A percentile compares a stretch with the other conserved stretches of the same genome.
Conservation (phyloP, 2,329 filamentous ascomycete genomes). For the Apiospora aurea region DNA sequence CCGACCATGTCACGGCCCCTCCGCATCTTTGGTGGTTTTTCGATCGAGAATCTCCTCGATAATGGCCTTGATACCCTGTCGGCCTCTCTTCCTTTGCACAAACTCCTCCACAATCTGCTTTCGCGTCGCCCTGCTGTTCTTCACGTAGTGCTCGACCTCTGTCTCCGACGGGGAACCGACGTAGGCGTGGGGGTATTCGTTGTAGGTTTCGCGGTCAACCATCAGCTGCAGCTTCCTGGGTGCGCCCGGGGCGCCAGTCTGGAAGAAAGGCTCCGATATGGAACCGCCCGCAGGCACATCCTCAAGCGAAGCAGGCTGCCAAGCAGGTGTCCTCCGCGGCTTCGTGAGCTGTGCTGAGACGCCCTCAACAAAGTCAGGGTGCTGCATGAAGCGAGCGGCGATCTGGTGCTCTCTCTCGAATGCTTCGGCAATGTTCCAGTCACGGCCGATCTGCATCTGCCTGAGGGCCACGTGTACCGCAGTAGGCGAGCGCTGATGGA, state of each 20-base stretch:
- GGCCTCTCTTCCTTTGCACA: conserved; percentile 62
- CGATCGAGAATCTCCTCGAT: conserved; percentile 72
- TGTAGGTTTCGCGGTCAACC: conserved; percentile 65
- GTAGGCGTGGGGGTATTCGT: conserved; percentile 73
- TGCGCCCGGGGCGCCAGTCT: conserved; percentile 48
- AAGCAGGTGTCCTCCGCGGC: conserved; percentile 64
- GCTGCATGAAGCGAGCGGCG: conserved; percentile 85
- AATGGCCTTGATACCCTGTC: conserved; percentile 74
- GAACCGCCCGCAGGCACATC: conserved; percentile 63
- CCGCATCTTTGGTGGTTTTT: conserved; percentile 59
- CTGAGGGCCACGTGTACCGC: conserved; percentile 83
- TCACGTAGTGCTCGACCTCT: conserved; percentile 59
- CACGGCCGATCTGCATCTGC: conserved; percentile 78
- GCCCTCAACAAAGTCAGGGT: conserved; percentile 90
- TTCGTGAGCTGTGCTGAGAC: conserved; percentile 79
- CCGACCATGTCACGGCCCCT: conserved; percentile 44
- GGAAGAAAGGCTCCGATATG: conserved; percentile 74
- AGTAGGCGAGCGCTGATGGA: conserved; percentile 83
- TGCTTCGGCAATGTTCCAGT: conserved; percentile 83
- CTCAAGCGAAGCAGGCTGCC: conserved; percentile 78
- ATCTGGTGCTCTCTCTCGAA: conserved; percentile 89
- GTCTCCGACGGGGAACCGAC: conserved; percentile 78
- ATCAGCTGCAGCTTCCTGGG: conserved; percentile 65
- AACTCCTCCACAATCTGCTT: conserved; percentile 70
- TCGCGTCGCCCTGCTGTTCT: conserved; percentile 48